Percentiles rank a stretch among this genome's conserved stretches.
Conservation (phyloP, 352 stramenopile genomes). For the Blastocystis sp. region DNA sequence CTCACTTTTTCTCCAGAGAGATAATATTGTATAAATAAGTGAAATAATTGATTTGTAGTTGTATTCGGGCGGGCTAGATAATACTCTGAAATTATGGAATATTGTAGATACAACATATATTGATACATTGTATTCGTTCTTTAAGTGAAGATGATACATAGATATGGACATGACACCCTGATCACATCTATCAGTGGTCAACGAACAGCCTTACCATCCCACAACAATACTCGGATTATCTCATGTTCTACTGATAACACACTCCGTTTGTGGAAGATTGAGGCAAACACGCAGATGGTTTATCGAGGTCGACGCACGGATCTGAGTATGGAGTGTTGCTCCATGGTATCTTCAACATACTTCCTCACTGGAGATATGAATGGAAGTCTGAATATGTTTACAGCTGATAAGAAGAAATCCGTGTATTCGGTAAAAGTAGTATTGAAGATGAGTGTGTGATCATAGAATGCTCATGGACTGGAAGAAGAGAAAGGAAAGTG, state of each 20-base stretch:
- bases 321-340: constrained; percentile 82
- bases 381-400: constrained; percentile 84
- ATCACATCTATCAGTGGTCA: constrained; percentile 8
- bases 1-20: constrained; percentile 28
- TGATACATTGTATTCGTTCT: constrained; percentile 85
- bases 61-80: constrained; percentile 86
- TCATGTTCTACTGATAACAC: constrained; percentile 84
- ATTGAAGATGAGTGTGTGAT: not conserved
- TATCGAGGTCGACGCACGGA: constrained; percentile 80
- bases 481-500: constrained; percentile 1
- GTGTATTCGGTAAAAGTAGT: constrained; percentile 75
- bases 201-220: not conserved
- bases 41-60: constrained; percentile 70
- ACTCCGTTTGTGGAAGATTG: constrained; percentile 90
- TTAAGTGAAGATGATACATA: constrained; percentile 72
- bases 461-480: constrained; percentile 76
- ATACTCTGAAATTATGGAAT: constrained; percentile 90
- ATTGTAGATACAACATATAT: constrained; percentile 90
- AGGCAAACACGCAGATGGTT: constrained; percentile 88
- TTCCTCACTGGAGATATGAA: constrained; percentile 87
- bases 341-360: constrained; percentile 86
- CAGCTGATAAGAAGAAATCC: constrained; percentile 87
- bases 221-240: constrained; percentile 70
- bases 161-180: constrained; percentile 47
- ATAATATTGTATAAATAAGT: not conserved